Percentiles rank a stretch among this genome's conserved stretches.
Conservation (phyloP, 257 asterid species). For the Nicotiana otophora region DNA sequence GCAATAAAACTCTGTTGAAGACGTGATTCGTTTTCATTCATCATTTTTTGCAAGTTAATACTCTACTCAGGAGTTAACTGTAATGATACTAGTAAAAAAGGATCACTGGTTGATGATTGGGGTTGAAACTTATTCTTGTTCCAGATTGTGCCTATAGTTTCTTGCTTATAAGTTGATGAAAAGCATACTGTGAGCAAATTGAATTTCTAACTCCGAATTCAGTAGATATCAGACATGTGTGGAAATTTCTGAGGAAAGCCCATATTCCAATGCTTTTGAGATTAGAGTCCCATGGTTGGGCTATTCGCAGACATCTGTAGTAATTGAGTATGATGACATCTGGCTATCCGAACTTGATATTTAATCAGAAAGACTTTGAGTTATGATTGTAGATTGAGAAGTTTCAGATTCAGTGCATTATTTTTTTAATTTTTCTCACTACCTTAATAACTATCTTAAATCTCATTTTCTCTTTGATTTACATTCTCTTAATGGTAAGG, state of each 20-base stretch:
- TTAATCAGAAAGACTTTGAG: background rate
- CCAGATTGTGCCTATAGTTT: background rate
- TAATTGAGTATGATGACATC: background rate
- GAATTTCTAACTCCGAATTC: background rate
- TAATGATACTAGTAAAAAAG: background rate
- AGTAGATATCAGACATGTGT: background rate
- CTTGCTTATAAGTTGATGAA: background rate
- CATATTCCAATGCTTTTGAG: background rate
- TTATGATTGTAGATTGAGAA: background rate
- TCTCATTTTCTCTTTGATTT: background rate
- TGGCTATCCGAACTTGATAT: background rate
- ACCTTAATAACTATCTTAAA: constrained; percentile 8
- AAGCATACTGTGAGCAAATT: background rate
- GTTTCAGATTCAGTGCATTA: background rate
- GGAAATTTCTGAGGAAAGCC: background rate
- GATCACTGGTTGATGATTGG: background rate
- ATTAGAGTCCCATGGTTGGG: background rate
- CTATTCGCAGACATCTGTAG: background rate
- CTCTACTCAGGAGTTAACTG: no score
- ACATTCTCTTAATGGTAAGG: background rate
- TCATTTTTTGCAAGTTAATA: background rate
- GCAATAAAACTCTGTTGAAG: background rate
- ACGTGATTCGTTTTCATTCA: background rate
- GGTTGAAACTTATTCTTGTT: background rate
- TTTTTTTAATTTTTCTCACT: background rate